Percentiles rank a stretch among this genome's conserved stretches.
Evolutionary conservation across 106 monocot genomes (phyloP).

Genomic region (Apostasia ramifera): DNA sequence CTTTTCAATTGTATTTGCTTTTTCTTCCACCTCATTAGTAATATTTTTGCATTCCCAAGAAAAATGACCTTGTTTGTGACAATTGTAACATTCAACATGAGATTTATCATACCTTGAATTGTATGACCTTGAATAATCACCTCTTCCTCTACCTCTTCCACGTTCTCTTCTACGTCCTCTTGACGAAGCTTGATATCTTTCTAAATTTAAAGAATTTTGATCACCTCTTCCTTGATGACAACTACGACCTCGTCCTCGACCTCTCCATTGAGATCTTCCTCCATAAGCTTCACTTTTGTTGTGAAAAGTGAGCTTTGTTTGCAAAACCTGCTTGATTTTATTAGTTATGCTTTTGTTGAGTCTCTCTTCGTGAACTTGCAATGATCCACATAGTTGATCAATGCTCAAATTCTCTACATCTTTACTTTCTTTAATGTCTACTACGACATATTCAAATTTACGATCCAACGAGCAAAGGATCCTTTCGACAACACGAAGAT

Average conservation of each 20-base stretch:
- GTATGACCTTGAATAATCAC: background rate
- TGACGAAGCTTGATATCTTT: background rate
- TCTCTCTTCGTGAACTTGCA: background rate
- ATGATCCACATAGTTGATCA: background rate
- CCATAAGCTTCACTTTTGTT: too few species aligned
- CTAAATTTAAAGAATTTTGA: too few species aligned
- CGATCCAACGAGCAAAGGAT: background rate
- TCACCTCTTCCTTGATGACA: too few species aligned
- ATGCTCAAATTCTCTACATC: conserved; percentile 1
- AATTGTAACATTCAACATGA: background rate
- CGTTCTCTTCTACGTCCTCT: background rate
- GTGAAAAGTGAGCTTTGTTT: background rate
- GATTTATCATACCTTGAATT: background rate
- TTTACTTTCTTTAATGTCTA: background rate
- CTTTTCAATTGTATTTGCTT: background rate
- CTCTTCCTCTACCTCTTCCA: background rate
- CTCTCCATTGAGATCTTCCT: too few species aligned
- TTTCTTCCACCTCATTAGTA: background rate
- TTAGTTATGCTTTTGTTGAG: background rate
- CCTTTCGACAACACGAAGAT: background rate
- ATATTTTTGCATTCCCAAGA: background rate
- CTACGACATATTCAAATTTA: background rate
- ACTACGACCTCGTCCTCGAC: too few species aligned
- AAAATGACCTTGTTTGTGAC: background rate
- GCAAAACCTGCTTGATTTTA: too few species aligned